phyloP scores from a whole-genome alignment of 2,329 filamentous ascomycete genomes.

The Cryoendolithus antarcticus region DNA sequence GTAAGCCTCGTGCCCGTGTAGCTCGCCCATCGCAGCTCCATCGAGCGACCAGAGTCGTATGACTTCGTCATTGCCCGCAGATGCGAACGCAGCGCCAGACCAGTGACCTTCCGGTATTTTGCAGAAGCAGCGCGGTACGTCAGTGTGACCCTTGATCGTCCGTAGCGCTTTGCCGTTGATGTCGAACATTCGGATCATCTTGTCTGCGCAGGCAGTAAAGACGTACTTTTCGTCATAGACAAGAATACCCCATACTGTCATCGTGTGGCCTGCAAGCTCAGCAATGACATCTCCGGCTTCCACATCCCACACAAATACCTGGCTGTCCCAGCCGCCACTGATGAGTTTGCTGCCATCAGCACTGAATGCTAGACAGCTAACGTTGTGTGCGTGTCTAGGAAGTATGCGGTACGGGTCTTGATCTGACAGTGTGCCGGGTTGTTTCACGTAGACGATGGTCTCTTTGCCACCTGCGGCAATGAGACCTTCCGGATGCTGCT shows the following conservation, averaged over 20 bases:
- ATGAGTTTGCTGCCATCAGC: slow-evolving; percentile 62
- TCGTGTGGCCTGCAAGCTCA: slow-evolving; percentile 63
- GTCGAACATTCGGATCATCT: slow-evolving; percentile 74
- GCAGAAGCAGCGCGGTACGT: slow-evolving; percentile 81
- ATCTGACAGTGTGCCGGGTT: slow-evolving; percentile 51
- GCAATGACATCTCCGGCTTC: slow-evolving; percentile 70
- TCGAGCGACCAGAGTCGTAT: slow-evolving; percentile 78
- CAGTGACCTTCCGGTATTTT: slow-evolving; percentile 63
- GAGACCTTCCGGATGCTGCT: slow-evolving; percentile 61
- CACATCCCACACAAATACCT: slow-evolving; percentile 77
- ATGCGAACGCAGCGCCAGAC: slow-evolving; percentile 83
- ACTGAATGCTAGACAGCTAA: slow-evolving; percentile 74
- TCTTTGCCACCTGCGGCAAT: slow-evolving; percentile 84
- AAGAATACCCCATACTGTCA: slow-evolving; percentile 82
- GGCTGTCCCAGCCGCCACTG: slow-evolving; percentile 87
- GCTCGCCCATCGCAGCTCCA: slow-evolving; percentile 61
- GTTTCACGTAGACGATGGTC: slow-evolving; percentile 80
- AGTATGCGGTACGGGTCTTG: slow-evolving; percentile 78
- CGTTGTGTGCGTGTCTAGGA: slow-evolving; percentile 74
- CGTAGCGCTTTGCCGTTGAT: slow-evolving; percentile 50
- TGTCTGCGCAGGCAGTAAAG: slow-evolving; percentile 75
- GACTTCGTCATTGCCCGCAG: slow-evolving; percentile 82
- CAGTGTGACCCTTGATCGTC: slow-evolving; percentile 57
- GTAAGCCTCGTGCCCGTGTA: slow-evolving; percentile 86
- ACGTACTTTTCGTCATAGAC: slow-evolving; percentile 69